Evolutionary conservation across 2,329 filamentous ascomycete genomes (phyloP).

Genomic region (Thielaviopsis euricoi): DNA sequence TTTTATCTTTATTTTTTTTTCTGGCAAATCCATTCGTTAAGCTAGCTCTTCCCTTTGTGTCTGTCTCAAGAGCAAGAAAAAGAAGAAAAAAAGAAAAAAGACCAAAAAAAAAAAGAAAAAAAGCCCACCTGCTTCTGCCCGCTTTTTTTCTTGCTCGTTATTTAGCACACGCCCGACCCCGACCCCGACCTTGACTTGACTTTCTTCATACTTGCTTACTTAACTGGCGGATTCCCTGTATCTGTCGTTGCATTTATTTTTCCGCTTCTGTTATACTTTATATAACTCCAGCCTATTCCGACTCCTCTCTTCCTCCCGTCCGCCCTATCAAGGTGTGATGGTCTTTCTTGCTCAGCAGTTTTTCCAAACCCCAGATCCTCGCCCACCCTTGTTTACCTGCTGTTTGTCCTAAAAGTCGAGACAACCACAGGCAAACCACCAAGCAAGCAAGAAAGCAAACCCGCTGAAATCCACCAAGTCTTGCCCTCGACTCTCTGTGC

Average conservation of each 20-base stretch:
- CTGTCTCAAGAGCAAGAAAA: not conserved
- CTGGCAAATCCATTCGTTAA: not conserved
- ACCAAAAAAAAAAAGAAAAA: too few relatives aligned
- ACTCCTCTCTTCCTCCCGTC: not conserved
- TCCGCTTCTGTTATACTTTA: not conserved
- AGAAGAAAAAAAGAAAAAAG: not conserved
- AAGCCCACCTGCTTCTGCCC: not conserved
- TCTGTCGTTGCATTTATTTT: not conserved
- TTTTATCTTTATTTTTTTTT: not conserved
- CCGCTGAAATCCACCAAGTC: not conserved
- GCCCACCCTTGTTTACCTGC: not conserved
- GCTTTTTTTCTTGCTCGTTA: not conserved
- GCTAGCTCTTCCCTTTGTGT: not conserved
- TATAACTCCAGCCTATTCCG: not conserved
- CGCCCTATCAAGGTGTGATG: not conserved
- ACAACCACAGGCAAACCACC: not conserved
- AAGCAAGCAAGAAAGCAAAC: too few relatives aligned
- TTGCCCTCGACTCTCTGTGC: not conserved
- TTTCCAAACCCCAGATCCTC: not conserved
- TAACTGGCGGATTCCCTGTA: too few relatives aligned
- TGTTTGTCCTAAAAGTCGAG: not conserved
- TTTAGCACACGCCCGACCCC: not conserved
- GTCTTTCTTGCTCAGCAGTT: not conserved
- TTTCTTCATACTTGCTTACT: not conserved
- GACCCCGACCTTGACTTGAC: too few relatives aligned